phyloP scores from a whole-genome alignment of 768 basidiomycete genomes.

The Cubamyces sp. region DNA sequence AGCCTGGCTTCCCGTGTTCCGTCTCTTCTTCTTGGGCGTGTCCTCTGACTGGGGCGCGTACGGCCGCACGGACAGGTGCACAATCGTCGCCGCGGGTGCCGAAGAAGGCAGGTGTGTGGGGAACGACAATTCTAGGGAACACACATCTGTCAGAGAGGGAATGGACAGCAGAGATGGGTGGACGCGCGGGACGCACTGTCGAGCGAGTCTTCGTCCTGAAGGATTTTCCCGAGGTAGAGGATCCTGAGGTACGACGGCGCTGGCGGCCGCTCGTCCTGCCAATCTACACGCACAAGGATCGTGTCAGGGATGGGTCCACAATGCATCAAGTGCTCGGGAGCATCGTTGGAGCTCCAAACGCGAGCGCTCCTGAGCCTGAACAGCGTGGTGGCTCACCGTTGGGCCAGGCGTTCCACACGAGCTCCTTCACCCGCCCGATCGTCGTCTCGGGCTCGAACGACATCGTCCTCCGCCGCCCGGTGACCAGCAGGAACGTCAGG shows the following conservation, averaged over 20 bases:
- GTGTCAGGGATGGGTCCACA: conserved; percentile 3
- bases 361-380: not conserved
- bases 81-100: conserved; percentile 56
- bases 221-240: conserved; percentile 74
- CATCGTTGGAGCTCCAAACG: not conserved
- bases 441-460: conserved; percentile 76
- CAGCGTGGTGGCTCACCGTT: conserved; percentile 47
- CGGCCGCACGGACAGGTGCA: conserved; percentile 75
- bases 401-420: conserved; percentile 85
- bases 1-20: conserved; percentile 29
- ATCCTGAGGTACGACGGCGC: conserved; percentile 78
- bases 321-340: not conserved
- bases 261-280: conserved; percentile 79
- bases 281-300: conserved; percentile 49
- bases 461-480: conserved; percentile 70
- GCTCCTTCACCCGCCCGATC: conserved; percentile 78
- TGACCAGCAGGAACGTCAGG: conserved; percentile 74
- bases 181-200: conserved; percentile 48
- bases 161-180: conserved; percentile 10
- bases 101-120: conserved; percentile 37
- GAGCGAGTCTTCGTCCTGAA: conserved; percentile 85
- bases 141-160: not conserved
- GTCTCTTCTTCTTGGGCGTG: conserved; percentile 53
- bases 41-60: conserved; percentile 56
- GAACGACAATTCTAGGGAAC: conserved; percentile 35